A percentile compares a stretch with the other conserved stretches of the same genome.
Evolutionary conservation across 2,329 filamentous ascomycete species (phyloP).

Genomic region (Monilinia fructicola): DNA sequence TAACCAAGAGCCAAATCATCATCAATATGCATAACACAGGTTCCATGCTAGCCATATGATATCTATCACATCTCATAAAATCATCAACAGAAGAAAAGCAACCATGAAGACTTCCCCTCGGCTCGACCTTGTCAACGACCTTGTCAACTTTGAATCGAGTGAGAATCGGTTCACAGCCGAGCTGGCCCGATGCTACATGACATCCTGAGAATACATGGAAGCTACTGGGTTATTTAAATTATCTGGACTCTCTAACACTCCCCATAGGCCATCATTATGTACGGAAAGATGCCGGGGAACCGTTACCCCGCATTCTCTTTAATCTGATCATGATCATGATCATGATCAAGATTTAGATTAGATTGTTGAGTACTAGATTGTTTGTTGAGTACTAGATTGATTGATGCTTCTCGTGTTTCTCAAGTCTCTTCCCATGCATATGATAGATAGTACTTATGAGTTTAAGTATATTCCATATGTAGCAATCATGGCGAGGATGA

Average conservation of each 20-base stretch:
- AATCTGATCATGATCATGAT: slow-evolving; percentile 3
- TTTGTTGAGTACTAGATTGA: slow-evolving; percentile 11
- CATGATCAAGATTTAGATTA: slow-evolving; percentile 10
- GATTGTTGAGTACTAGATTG: not conserved
- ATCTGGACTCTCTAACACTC: not conserved
- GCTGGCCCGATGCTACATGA: slow-evolving; percentile 11
- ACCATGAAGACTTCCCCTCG: not conserved
- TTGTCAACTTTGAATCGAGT: not conserved
- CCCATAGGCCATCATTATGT: not conserved
- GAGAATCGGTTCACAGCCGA: not conserved
- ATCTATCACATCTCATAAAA: slow-evolving; percentile 15
- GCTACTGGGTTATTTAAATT: not conserved
- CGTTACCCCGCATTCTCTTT: not conserved
- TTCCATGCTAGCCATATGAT: slow-evolving; percentile 2
- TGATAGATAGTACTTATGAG: not conserved
- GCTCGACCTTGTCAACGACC: not conserved
- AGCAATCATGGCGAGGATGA: not conserved
- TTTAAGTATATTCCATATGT: slow-evolving; percentile 1
- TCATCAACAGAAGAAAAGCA: not conserved
- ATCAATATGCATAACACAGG: slow-evolving; percentile 15
- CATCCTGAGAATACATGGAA: not conserved
- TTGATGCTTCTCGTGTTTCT: not conserved
- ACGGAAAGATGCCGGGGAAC: not conserved
- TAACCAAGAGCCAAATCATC: not conserved
- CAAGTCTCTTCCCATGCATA: not conserved